Base-by-base conservation (phyloP, 2,329 filamentous ascomycete species). In the Coniochaeta prunicola region DNA sequence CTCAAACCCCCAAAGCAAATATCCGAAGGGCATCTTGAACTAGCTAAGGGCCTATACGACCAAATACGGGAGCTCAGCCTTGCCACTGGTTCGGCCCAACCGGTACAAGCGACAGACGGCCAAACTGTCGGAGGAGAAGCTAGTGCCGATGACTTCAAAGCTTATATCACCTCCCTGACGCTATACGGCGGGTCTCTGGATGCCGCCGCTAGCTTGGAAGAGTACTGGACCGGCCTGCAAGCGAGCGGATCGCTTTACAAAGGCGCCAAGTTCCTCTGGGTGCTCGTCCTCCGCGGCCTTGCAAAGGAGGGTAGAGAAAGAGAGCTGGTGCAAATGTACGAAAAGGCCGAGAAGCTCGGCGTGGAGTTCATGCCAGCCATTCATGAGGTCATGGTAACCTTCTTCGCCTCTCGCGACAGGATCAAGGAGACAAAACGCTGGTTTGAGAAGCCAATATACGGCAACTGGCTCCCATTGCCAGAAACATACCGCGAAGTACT, bases 401-500 rank as follows among this genome's bases (percentile, higher is more conserved):
- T 88, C 64, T 91, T 87, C 65, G 82, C 87, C 1, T 70, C 76
- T 13, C 78, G 77, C 50, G 75, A 86, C 63, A 76, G 84, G 53
- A 68, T 88, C 4, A 70, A 77, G n/a, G 80, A 83, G 61, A 86
- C 86, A 2, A 86, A 88, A 66, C 69, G 76, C 13, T 91, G 91
- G 83, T 92, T 89, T 65, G 73, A 80, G 24, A 82, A 81, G 61
- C 76, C 81, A 1, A 73, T 86, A 3, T 66, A 73, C 15, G 69
- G 68, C 30, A 69, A 69, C 21, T 64, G 70, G 42, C 66, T 71
- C 59, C 78, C 80, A 1, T 77, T 75, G 13, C 65, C 76, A 6
- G 63, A 69, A 13, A 77, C 83, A 0, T 81, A 85, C 62, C 71
- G 75, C 55, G 78, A 79, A 42, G 71, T 88, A n/a, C 71, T 90